These are phyloP conservation scores for Ulmus americana DNA, from an alignment of 331 rosid genomes.

Conservation along the genomic window DNA sequence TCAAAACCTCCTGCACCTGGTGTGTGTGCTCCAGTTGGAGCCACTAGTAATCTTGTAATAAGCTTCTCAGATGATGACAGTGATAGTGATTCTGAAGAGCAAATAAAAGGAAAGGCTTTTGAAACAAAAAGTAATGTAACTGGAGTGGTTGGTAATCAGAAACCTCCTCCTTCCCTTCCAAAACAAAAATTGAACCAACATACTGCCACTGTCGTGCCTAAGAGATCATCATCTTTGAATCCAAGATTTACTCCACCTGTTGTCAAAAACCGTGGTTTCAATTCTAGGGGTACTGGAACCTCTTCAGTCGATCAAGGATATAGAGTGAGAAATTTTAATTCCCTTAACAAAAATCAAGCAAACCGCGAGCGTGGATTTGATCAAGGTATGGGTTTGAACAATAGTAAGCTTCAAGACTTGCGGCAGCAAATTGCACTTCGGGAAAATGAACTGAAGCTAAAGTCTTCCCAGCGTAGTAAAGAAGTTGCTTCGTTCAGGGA, in stretches of 20 bases:
- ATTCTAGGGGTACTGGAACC: slow-evolving; percentile 44
- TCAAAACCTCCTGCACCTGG: slow-evolving; percentile 39
- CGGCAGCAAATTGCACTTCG: slow-evolving; percentile 87
- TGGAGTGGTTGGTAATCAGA: slow-evolving; percentile 33
- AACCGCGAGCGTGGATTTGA: slow-evolving; percentile 45
- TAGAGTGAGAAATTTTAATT: slow-evolving; percentile 40
- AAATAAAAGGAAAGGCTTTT: slow-evolving; percentile 30
- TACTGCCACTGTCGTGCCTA: slow-evolving; percentile 37
- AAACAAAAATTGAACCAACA: slow-evolving; percentile 35
- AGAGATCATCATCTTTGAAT: slow-evolving; percentile 33
- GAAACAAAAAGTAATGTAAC: slow-evolving; percentile 35
- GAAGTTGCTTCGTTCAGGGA: slow-evolving; percentile 50
- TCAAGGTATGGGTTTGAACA: slow-evolving; percentile 41
- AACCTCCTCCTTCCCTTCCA: slow-evolving; percentile 41
- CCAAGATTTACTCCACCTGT: slow-evolving; percentile 39
- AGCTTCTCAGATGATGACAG: slow-evolving; percentile 89
- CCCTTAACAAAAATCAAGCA: slow-evolving; percentile 33
- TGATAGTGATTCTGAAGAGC: slow-evolving; percentile 66
- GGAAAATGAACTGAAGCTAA: slow-evolving; percentile 74
- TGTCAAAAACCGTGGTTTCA: slow-evolving; percentile 34
- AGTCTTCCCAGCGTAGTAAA: slow-evolving; percentile 63
- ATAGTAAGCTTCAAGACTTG: slow-evolving; percentile 73
- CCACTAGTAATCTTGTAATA: slow-evolving; percentile 65
- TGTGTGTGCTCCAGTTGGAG: slow-evolving; percentile 41
- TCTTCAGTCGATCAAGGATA: slow-evolving; percentile 44